A percentile compares a stretch with the other conserved stretches of the same genome.
phyloP scores from a whole-genome alignment of 805 yeast species.

The Candida wancherniae region DNA sequence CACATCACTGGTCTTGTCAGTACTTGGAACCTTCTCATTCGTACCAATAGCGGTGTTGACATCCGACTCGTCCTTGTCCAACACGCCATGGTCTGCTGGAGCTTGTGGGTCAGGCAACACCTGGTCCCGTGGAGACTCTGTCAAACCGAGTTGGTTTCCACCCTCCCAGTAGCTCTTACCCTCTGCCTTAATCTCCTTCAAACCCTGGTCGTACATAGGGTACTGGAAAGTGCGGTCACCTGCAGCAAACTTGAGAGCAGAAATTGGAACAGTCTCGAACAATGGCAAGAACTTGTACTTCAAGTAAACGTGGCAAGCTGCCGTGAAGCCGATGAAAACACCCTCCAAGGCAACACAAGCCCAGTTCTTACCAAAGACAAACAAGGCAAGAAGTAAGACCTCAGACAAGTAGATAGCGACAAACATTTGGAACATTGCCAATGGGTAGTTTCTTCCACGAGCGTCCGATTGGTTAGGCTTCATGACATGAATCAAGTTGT shows the following conservation, averaged over 20 bases:
- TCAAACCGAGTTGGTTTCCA: constrained; percentile 37
- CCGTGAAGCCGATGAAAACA: constrained; percentile 54
- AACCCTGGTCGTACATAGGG: constrained; percentile 64
- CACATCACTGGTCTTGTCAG: constrained; percentile 4
- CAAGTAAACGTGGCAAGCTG: constrained; percentile 52
- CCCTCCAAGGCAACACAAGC: constrained; percentile 69
- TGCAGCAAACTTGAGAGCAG: constrained; percentile 49
- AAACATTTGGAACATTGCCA: constrained; percentile 67
- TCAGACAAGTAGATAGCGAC: constrained; percentile 70
- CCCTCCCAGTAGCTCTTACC: constrained; percentile 48
- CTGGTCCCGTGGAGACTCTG: constrained; percentile 13
- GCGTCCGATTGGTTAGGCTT: constrained; percentile 54
- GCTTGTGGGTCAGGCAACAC: constrained; percentile 11
- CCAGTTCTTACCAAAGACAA: constrained; percentile 76
- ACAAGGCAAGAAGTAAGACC: constrained; percentile 62
- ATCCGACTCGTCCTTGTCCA: constrained; percentile 13
- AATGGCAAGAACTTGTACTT: constrained; percentile 58
- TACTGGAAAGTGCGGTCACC: constrained; percentile 44
- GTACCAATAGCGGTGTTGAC: constrained; percentile 8
- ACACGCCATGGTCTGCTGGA: not conserved
- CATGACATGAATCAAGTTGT: constrained; percentile 59
- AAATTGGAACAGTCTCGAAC: constrained; percentile 64
- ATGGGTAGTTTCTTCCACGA: constrained; percentile 71
- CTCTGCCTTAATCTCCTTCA: constrained; percentile 47
- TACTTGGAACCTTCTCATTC: constrained; percentile 7